These are phyloP conservation scores for Dendrobium catenatum DNA, from an alignment of 106 monocot species.

Conservation along the genomic window DNA sequence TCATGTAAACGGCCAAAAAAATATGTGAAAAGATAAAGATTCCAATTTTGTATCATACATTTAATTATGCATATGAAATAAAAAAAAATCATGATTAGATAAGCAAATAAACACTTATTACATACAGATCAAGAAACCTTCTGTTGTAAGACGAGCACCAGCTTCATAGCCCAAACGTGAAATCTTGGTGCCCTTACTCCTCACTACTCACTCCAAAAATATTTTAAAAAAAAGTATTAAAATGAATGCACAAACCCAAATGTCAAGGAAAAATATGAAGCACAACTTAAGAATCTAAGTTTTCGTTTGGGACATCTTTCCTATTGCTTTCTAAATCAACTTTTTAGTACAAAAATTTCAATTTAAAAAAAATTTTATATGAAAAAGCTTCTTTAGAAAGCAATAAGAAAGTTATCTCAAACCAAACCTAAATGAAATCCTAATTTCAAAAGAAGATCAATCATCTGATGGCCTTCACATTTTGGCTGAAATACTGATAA, in stretches of 20 bases:
- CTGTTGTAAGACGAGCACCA: too few relatives aligned
- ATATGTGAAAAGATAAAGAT: too few relatives aligned
- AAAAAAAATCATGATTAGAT: background rate
- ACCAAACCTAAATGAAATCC: background rate
- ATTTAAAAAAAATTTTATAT: too few relatives aligned
- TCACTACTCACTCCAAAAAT: background rate
- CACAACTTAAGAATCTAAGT: background rate
- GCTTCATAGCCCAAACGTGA: too few relatives aligned
- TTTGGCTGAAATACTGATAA: constrained; percentile 30
- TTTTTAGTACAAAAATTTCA: background rate
- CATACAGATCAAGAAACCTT: background rate
- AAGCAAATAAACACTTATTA: background rate
- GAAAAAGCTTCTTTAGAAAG: too few relatives aligned
- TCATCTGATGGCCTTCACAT: constrained; percentile 33
- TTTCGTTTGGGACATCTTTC: too few relatives aligned
- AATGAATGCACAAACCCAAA: too few relatives aligned
- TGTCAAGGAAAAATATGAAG: background rate
- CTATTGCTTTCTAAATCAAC: background rate
- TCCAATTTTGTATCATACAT: background rate
- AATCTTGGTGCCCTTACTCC: too few relatives aligned
- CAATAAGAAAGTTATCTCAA: too few relatives aligned
- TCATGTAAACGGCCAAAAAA: too few relatives aligned
- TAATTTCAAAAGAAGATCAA: background rate
- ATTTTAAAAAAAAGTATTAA: background rate
- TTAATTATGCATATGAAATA: background rate